Base-by-base conservation (phyloP, 108 stramenopile species). In the Fragilaria crotonensis region DNA sequence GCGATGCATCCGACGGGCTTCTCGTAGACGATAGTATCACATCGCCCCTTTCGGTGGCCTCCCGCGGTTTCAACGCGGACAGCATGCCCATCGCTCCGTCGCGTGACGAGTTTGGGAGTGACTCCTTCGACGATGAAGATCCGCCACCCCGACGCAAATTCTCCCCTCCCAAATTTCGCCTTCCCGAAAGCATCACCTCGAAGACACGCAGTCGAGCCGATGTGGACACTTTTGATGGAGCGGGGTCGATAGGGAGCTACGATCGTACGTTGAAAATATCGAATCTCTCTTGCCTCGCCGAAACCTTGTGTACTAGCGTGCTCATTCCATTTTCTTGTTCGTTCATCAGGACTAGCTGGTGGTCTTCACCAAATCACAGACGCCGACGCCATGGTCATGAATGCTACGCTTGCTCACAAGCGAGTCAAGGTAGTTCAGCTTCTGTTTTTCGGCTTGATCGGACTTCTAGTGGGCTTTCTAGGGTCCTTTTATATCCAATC, bases 341-440 rank as follows among this genome's bases (percentile, higher is more conserved):
- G 7, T 14, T 41, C 36, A 14, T 11, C 7, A 41, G 11, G 14
- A 41, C 7, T 11, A 41, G 36, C 7, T 41, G 11, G 36, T 14
- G 14, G 36, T 14, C 14, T 41, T 41, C 36, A 41, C 14, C 36
- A 41, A 41, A 41, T 41, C 11, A 41, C 36, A 55, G 62, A 76
- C 41, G 53, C 54, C 23, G 70, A 61, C 25, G 47, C 52, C n/a
- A 49, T 66, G 29, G 54, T 76, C 48, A 58, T 59, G 20, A 70
- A 33, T 31, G 59, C 67, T 0, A 54, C 36, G 23, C 47, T 69
- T 48, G 67, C 76, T 14, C 33, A 44, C 22, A 72, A 68, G 33
- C 55, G 77, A 45, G 70, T 67, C 33, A 53, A 62, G 30, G 72
- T 77, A 21, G 64, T 77, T 25, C 80, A 81, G 45, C 59, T 81